Percentiles rank a stretch among this genome's conserved stretches.
Conservation (phyloP, 192 early-diverging fungal species). For the Coemansia reversa region DNA sequence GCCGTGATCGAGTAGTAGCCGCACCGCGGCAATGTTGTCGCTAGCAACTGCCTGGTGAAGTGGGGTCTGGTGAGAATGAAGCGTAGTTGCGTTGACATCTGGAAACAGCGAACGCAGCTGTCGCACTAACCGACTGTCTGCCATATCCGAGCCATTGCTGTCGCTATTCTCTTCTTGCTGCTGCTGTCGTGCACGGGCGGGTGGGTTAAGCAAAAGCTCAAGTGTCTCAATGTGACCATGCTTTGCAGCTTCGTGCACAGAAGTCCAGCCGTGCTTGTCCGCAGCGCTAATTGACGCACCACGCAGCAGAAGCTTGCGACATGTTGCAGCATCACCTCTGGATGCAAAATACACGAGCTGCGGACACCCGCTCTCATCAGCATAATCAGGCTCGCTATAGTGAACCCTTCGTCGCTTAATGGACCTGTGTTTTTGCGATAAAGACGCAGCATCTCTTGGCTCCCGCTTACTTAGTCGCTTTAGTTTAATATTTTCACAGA, state of each 20-base stretch:
- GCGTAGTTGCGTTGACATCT: slow-evolving; percentile 34
- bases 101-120: slow-evolving; percentile 43
- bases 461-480: not conserved
- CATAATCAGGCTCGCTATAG: slow-evolving; percentile 35
- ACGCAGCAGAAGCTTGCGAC: slow-evolving; percentile 40
- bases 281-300: slow-evolving; percentile 32
- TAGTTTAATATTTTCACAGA: not conserved
- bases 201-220: slow-evolving; percentile 36
- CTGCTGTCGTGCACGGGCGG: slow-evolving; percentile 15
- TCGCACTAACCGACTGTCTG: slow-evolving; percentile 17
- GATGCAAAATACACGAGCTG: slow-evolving; percentile 50
- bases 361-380: slow-evolving; percentile 29
- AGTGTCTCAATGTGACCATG: slow-evolving; percentile 29
- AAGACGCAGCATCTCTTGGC: not conserved
- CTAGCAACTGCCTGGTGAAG: slow-evolving; percentile 37
- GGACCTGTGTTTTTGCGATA: slow-evolving; percentile 11
- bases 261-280: slow-evolving; percentile 39
- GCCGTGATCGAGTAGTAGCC: slow-evolving; percentile 40
- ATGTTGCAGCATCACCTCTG: slow-evolving; percentile 31
- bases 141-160: slow-evolving; percentile 10
- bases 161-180: slow-evolving; percentile 7
- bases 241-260: slow-evolving; percentile 43
- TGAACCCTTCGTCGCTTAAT: slow-evolving; percentile 32
- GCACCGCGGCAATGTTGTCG: slow-evolving; percentile 29
- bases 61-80: slow-evolving; percentile 30